Conservation (phyloP, 495 filamentous ascomycete species). For the Articulospora tetracladia region DNA sequence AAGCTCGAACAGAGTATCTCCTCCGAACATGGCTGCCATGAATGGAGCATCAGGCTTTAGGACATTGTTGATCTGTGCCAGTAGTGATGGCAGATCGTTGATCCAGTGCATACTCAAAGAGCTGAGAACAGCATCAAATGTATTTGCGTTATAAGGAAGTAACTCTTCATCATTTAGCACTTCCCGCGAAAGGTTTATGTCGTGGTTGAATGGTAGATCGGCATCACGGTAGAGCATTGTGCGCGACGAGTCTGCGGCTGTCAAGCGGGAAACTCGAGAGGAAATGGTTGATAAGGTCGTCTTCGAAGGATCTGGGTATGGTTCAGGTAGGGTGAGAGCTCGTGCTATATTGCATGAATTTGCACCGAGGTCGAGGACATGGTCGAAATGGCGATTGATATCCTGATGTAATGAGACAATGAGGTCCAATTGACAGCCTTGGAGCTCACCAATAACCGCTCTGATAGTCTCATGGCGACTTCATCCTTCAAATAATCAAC, state of each 20-base stretch:
- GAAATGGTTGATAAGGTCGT: constrained; percentile 59
- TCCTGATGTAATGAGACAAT: constrained; percentile 49
- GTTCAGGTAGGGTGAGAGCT: constrained; percentile 65
- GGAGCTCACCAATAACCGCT: constrained; percentile 69
- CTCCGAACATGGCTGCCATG: constrained; percentile 93
- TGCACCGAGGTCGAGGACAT: constrained; percentile 90
- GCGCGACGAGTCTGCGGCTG: constrained; percentile 76
- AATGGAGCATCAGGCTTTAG: constrained; percentile 92
- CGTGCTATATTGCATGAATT: constrained; percentile 93
- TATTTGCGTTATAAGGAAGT: constrained; percentile 70
- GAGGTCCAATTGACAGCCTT: constrained; percentile 1
- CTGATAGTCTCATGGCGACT: constrained; percentile 78
- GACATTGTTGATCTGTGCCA: constrained; percentile 74
- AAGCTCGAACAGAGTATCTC: constrained; percentile 91
- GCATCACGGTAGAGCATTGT: constrained; percentile 80
- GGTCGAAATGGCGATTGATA: constrained; percentile 81
- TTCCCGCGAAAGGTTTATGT: constrained; percentile 65
- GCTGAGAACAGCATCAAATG: constrained; percentile 85
- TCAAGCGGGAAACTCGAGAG: constrained; percentile 62
- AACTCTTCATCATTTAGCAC: constrained; percentile 66
- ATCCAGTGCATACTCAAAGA: constrained; percentile 94
- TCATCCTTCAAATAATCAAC: constrained; percentile 93
- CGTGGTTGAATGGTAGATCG: constrained; percentile 67
- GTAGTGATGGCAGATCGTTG: constrained; percentile 85
- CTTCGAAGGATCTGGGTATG: constrained; percentile 53